phyloP scores from a whole-genome alignment of 805 yeast genomes.

The Teunomyces cretensis region DNA sequence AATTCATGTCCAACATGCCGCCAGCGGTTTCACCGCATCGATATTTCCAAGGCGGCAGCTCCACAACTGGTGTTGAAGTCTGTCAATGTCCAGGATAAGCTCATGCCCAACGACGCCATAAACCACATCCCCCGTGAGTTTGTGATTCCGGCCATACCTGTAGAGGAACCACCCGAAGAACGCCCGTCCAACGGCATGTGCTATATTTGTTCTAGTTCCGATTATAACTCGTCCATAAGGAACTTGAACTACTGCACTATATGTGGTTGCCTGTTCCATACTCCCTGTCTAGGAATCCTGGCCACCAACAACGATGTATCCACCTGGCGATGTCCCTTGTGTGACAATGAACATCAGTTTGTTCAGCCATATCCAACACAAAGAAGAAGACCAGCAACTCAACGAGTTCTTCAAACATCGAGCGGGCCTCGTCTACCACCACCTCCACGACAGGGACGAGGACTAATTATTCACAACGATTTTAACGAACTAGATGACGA shows the following conservation, averaged over 20 bases:
- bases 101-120: slow-evolving; percentile 36
- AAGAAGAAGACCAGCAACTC: not conserved
- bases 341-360: slow-evolving; percentile 43
- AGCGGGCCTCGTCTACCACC: not conserved
- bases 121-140: slow-evolving; percentile 37
- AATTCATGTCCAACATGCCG: slow-evolving; percentile 67
- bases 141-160: slow-evolving; percentile 20
- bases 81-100: slow-evolving; percentile 27
- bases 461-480: slow-evolving; percentile 28
- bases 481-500: slow-evolving; percentile 31
- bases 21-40: slow-evolving; percentile 39
- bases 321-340: slow-evolving; percentile 52
- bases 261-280: slow-evolving; percentile 43
- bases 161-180: not conserved
- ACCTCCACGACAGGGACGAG: slow-evolving; percentile 3
- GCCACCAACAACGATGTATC: slow-evolving; percentile 7
- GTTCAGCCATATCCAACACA: not conserved
- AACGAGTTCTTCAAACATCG: not conserved
- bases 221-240: slow-evolving; percentile 20
- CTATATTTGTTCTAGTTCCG: slow-evolving; percentile 36
- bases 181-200: slow-evolving; percentile 23
- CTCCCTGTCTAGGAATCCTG: slow-evolving; percentile 35
- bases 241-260: slow-evolving; percentile 25
- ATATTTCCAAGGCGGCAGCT: slow-evolving; percentile 19
- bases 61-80: not conserved